Conservation (phyloP, 2,329 filamentous ascomycete genomes). For the Pseudogymnoascus sp. region DNA sequence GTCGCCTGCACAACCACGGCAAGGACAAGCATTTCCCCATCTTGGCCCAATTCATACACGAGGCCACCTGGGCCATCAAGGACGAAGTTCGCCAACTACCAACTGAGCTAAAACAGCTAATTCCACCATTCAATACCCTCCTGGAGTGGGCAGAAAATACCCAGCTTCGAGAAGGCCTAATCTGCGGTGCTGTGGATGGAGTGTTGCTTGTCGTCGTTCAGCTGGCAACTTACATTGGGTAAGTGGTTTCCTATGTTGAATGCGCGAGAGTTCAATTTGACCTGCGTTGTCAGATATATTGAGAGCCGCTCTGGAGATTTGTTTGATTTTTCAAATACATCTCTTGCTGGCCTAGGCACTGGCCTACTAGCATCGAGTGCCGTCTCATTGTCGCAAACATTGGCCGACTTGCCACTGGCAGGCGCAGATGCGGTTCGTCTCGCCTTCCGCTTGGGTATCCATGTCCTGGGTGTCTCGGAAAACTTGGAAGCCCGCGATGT, state of each 20-base stretch:
- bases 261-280: neutral
- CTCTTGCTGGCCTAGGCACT: conserved; percentile 1
- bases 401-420: neutral
- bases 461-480: neutral
- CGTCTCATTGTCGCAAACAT: neutral
- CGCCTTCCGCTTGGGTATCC: neutral
- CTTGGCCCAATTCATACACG: neutral
- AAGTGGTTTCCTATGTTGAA: neutral
- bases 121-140: neutral
- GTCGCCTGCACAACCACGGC: neutral
- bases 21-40: neutral
- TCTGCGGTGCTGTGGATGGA: neutral
- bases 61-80: neutral
- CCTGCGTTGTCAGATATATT: neutral
- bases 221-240: neutral
- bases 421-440: neutral
- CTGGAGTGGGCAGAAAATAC: neutral
- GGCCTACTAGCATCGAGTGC: neutral
- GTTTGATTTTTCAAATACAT: neutral
- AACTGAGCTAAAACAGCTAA: neutral
- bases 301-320: conserved; percentile 9
- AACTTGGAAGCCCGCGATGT: neutral
- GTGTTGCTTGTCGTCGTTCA: neutral
- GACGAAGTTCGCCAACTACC: conserved; percentile 3
- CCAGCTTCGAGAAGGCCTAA: neutral